Evolutionary conservation across 257 asterid species (phyloP), one percentile per base, ranked within the genome.

Genomic region (Solanum habrochaites): DNA sequence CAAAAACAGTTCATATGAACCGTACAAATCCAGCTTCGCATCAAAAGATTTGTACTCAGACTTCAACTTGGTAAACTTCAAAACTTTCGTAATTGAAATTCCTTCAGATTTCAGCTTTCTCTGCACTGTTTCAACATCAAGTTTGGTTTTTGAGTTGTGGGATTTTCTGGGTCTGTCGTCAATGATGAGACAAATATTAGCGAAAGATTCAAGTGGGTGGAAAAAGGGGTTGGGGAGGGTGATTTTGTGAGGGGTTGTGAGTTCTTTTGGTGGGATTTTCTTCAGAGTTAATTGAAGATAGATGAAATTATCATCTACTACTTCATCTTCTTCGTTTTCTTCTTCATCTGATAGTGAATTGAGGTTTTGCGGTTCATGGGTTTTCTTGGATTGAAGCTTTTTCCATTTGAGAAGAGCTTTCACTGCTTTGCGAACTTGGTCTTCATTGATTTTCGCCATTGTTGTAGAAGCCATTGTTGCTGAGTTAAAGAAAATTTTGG

Each of bases 381-480:
- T 52, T 62, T 37, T 86, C 69, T 49, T 89, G 3, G 78, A 87
- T 87, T 86, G 91, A 12, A 88, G 88, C 49, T 90, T 91, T 88
- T 90, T 92, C 98, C 98, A 94, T 72, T 94, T 92, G 90, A 95
- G 95, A 67, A 96, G 99, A 25, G 98, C 97, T 5, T 88, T 93
- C 27, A 91, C 94, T 21, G 98, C 89, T 83, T 91, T 94, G 25
- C 88, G 89, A n/a, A 93, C 93, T 18, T 74, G 23, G 1, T 83
- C 89, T 52, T 87, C 88, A 60, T 86, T 73, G 70, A 93, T 77
- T 71, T 72, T 49, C 58, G 58, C 72, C 56, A 71, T 77, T 77
- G 83, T 0, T 29, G 71, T 7, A n/a, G 82, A 25, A 43, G 66
- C 35, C 58, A 75, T 75, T n/a, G 83, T 45, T 14, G 64, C 39